Evolutionary conservation across 2,329 filamentous ascomycete species (phyloP).

Genomic region (Ophiostoma sp.): DNA sequence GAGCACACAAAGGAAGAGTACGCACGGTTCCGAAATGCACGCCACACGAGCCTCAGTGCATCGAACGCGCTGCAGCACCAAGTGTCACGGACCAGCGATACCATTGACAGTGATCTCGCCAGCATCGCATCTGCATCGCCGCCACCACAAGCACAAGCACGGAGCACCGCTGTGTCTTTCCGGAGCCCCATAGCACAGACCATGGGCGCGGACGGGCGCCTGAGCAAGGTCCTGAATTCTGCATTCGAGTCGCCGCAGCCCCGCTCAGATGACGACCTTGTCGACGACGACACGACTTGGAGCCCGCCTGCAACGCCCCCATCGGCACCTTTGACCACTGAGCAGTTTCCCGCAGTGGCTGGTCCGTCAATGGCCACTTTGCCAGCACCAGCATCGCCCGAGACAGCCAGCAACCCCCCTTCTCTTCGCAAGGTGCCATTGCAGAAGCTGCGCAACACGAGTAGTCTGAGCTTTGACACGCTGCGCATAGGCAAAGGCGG

Average conservation of each 20-base stretch:
- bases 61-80: neutral
- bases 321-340: neutral
- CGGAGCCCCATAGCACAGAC: neutral
- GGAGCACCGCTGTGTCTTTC: neutral
- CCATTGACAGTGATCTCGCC: neutral
- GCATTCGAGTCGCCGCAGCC: neutral
- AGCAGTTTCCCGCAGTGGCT: neutral
- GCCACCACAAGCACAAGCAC: neutral
- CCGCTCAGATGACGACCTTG: slow-evolving; percentile 18
- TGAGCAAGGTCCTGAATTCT: neutral
- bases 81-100: neutral
- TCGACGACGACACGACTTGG: slow-evolving; percentile 20
- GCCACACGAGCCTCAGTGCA: slow-evolving; percentile 44
- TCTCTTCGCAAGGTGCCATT: slow-evolving; percentile 19
- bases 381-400: neutral
- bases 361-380: neutral
- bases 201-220: neutral
- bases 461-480: slow-evolving; percentile 34
- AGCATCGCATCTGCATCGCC: neutral
- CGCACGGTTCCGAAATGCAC: slow-evolving; percentile 49
- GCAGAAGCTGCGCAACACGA: slow-evolving; percentile 31
- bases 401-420: neutral
- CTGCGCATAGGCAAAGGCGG: slow-evolving; percentile 26
- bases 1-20: slow-evolving; percentile 57
- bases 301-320: slow-evolving; percentile 20